Base-by-base conservation (phyloP, 139 green algal species). In the Chlamydomonas eustigma region DNA sequence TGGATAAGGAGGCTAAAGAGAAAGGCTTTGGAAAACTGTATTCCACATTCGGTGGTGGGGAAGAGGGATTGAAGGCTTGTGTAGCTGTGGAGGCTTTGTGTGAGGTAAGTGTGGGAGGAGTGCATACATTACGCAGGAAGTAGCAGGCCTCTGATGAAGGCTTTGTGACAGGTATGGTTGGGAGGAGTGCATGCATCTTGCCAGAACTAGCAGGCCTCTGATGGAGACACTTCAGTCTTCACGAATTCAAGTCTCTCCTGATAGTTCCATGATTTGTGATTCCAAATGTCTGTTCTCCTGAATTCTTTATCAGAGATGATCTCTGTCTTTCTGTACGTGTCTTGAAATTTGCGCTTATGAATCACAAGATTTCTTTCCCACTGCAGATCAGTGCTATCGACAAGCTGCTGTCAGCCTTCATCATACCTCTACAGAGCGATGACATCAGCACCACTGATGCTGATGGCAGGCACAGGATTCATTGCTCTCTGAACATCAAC, bases 401-500 rank as follows among this genome's bases (percentile, higher is more conserved):
- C 63, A 98, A 95, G 64, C 88, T 99, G 78, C 88, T 98, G 2
- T 88, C 74, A 34, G 92, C 92, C 71, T 99, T 99, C 88, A 97
- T 99, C 81, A 78, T 92, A 22, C 94, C 95, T 5, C 86, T 99
- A 52, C 95, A 99, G 67, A 32, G 67, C 34, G 81, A 87, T 71
- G 78, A 87, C 77, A 94, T 94, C 79, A 78, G 66, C 76, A 92
- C 88, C 25, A 63, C 78, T 0, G 76, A 86, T 50, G 39, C 52
- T 12, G 24, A 64, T 35, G 75, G 75, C 75, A 30, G 24, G 51
- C 65, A 87, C 58, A 84, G 95, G 8, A 85, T 99, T 37, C 95
- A 99, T 83, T 97, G 92, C 84, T 95, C 88, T 25, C 85, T 99
- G 51, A 99, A 99, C 89, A 94, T 99, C 85, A 99, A 99, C 88